A percentile compares a stretch with the other conserved stretches of the same genome.
Conservation (phyloP, 768 basidiomycete species). For the Filobasidium wieringae region DNA sequence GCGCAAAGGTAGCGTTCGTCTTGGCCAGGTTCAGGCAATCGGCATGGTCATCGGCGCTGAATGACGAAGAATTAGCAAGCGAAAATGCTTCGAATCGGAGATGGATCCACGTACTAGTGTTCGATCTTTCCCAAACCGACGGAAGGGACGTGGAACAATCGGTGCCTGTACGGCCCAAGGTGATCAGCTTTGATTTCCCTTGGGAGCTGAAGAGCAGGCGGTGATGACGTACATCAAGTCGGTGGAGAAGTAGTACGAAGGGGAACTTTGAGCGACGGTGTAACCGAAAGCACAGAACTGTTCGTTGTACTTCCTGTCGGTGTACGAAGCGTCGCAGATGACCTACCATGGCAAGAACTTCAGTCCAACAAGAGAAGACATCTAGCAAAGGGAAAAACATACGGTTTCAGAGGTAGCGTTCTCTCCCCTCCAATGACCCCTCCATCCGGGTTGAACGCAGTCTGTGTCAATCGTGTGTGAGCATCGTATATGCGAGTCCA, state of each 20-base stretch:
- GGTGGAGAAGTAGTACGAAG: constrained; percentile 27
- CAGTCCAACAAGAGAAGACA: background rate
- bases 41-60: constrained; percentile 24
- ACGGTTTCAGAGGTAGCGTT: constrained; percentile 37
- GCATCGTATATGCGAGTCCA: background rate
- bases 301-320: constrained; percentile 22
- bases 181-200: background rate
- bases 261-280: constrained; percentile 21
- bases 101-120: no score
- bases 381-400: background rate
- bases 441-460: constrained; percentile 31
- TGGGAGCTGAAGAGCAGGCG: background rate
- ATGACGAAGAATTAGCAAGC: background rate
- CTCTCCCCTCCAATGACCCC: constrained; percentile 36
- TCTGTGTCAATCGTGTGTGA: constrained; percentile 9
- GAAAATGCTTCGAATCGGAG: background rate
- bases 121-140: constrained; percentile 24
- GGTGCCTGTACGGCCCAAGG: constrained; percentile 19
- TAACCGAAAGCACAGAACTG: constrained; percentile 30
- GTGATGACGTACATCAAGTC: constrained; percentile 24
- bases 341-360: background rate
- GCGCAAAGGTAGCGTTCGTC: constrained; percentile 25
- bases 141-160: constrained; percentile 33
- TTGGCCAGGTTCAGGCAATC: constrained; percentile 29
- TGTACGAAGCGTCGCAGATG: constrained; percentile 34